Evolutionary conservation across 257 asterid species (phyloP), one percentile per base, ranked within the genome.

Genomic region (Parsonsia alboflavescens): DNA sequence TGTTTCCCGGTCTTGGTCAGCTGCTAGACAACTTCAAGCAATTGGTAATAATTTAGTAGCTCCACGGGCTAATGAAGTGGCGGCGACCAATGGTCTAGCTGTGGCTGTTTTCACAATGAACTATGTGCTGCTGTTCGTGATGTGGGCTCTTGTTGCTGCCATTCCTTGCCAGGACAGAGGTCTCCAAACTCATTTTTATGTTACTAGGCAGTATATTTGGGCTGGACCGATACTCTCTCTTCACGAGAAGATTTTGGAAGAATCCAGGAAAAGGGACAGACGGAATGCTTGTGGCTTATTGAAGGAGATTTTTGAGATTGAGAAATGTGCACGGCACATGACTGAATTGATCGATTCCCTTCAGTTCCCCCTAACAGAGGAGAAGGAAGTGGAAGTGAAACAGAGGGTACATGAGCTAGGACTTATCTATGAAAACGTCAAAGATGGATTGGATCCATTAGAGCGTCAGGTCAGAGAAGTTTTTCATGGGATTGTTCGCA

Each of bases 121-220:
- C 77, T 86, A 89, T 62, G 96, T 90, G 75, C 81, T 92, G 22
- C 66, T 92, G 13, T 89, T 95, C 39, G 91, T 88, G 30, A 90
- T 87, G 96, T 95, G 98, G 97, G 90, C 93, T 17, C 91, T 95
- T 3, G 99, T 95, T 41, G 99, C 99, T 0, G 98, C 98, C 1
- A 92, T 95, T 52, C 99, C 99, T 0, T 95, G 99, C 71, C 99
- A 95, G 68, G 99, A 95, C 58, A 93, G 99, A 0, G 98, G 99
- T 49, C 92, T 95, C 1, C 96, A 90, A 48, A 78, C 90, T 1
- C 93, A 92, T 81, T 88, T 95, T 69, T 12, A 57, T 0, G 84
- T 80, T n/a, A 39, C 88, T 0, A 80, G 86, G 84, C 96, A 90
- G 78, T 88, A 84, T 21, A 0, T 79, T 0, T 95, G 99, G 99